Percentiles rank a stretch among this genome's conserved stretches.
phyloP scores from a whole-genome alignment of 1,284 basidiomycete genomes.

The Ustilago xerochloae region DNA sequence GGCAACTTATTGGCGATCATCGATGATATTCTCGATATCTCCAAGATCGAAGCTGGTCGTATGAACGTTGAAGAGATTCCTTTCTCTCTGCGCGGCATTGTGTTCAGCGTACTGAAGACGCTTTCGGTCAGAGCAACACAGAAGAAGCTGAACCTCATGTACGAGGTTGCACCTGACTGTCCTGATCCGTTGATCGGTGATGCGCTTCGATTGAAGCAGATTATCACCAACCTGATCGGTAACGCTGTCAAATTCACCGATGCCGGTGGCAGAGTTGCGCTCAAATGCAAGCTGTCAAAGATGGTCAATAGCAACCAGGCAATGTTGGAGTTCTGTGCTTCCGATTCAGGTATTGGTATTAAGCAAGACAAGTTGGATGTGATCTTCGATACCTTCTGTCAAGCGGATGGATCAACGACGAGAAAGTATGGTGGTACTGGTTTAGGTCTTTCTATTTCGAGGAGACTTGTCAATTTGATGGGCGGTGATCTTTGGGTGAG shows the following conservation, averaged over 20 bases:
- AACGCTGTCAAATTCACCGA: slow-evolving; percentile 78
- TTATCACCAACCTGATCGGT: slow-evolving; percentile 66
- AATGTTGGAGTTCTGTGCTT: slow-evolving; percentile 95
- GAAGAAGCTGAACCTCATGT: slow-evolving; percentile 95
- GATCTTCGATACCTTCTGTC: slow-evolving; percentile 99
- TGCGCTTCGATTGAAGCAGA: slow-evolving; percentile 77
- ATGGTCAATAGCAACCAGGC: slow-evolving; percentile 78
- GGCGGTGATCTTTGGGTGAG: slow-evolving; percentile 99
- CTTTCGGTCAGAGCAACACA: slow-evolving; percentile 97
- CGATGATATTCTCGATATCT: slow-evolving; percentile 68
- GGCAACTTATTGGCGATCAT: slow-evolving; percentile 95
- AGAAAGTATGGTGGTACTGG: slow-evolving; percentile 96
- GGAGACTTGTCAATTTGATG: slow-evolving; percentile 96
- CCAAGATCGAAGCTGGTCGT: slow-evolving; percentile 83
- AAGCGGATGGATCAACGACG: slow-evolving; percentile 82
- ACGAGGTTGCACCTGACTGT: slow-evolving; percentile 94
- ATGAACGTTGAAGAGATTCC: slow-evolving; percentile 99
- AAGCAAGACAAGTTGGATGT: slow-evolving; percentile 98
- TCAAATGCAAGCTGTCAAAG: slow-evolving; percentile 81
- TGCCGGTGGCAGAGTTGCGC: slow-evolving; percentile 85
- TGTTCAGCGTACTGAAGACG: slow-evolving; percentile 97
- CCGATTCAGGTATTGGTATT: slow-evolving; percentile 98
- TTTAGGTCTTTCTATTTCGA: slow-evolving; percentile 78
- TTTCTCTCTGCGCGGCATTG: slow-evolving; percentile 95
- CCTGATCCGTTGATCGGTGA: slow-evolving; percentile 98